Base-by-base conservation (phyloP, 805 yeast genomes). In the Torulaspora microellipsoides region DNA sequence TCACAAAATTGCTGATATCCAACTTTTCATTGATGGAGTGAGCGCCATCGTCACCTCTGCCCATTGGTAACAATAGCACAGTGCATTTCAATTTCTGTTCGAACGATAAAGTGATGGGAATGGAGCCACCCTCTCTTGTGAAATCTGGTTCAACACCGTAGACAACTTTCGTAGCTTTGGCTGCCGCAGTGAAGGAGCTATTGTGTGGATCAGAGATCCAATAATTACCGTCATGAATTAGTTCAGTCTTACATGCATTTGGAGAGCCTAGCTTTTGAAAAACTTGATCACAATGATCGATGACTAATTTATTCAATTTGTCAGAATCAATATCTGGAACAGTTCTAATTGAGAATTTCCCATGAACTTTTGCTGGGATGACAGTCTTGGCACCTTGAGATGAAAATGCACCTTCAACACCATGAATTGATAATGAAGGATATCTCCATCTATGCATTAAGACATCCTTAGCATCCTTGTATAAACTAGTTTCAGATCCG, bases 11-110 rank as follows among this genome's bases (percentile, higher is more conserved):
- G 52, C 84, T 71, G 41, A 89, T 73, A 64, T 95, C 85, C 58
- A 93, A 71, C 73, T 93, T 93, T 72, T 93, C 99, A 64, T 93
- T 93, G 59, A 93, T 89, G 15, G 96, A 88, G 67, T 93, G 99
- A 36, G 99, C 99, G 58, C 99, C 99, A 62, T 93, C 99, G 65
- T 93, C 97, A 55, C 99, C 99, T 70, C 95, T 84, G 53, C 99
- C 99, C 85, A 93, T 85, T 51, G 99, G 99, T 57, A 93, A 78
- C 60, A 93, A 74, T 51, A 93, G 73, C 28, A 90, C 98, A 51
- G 82, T 82, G 17, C 95, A 85, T 57, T 85, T 81, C 60, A 93
- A 76, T 63, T 80, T 81, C 59, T 89, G 76, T 72, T 93, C 96
- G 69, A 93, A 93, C 29, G 96, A 84, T 54, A 93, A 69, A 15